These are phyloP conservation scores for Mucor piriformis DNA, from an alignment of 371 early-diverging fungal species.

Conservation along the genomic window DNA sequence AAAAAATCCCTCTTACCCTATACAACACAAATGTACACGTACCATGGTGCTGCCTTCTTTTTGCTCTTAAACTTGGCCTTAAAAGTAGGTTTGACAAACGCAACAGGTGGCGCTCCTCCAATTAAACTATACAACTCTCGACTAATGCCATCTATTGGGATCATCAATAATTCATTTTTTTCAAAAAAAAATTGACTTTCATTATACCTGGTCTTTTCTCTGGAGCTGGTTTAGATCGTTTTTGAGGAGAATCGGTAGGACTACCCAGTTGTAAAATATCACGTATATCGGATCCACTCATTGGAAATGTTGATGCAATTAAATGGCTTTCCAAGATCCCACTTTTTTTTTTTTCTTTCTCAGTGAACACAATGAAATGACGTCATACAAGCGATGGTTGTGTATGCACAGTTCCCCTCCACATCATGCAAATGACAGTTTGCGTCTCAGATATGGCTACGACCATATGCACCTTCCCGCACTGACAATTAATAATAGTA, in stretches of 20 bases:
- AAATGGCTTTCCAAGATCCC: background rate
- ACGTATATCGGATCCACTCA: slow-evolving; percentile 67
- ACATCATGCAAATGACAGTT: too few relatives aligned
- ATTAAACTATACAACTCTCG: slow-evolving; percentile 70
- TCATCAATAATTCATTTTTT: too few relatives aligned
- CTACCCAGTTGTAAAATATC: slow-evolving; percentile 65
- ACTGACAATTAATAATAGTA: too few relatives aligned
- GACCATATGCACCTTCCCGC: too few relatives aligned
- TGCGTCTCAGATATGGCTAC: too few relatives aligned
- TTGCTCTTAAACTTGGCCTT: slow-evolving; percentile 73
- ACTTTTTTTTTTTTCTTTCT: background rate
- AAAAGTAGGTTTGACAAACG: slow-evolving; percentile 65
- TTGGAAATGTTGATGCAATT: too few relatives aligned
- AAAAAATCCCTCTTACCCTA: too few relatives aligned
- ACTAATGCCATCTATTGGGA: slow-evolving; percentile 69
- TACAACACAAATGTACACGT: background rate
- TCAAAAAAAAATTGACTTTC: too few relatives aligned
- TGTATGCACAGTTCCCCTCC: too few relatives aligned
- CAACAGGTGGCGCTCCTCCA: slow-evolving; percentile 71
- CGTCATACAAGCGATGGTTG: too few relatives aligned
- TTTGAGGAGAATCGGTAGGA: slow-evolving; percentile 39
- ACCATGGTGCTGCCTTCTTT: slow-evolving; percentile 69
- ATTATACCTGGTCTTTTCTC: slow-evolving; percentile 61
- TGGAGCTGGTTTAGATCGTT: slow-evolving; percentile 35
- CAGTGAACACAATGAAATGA: too few relatives aligned